A percentile compares a stretch with the other conserved stretches of the same genome.
Evolutionary conservation across 495 filamentous ascomycete species (phyloP).

Genomic region (Trichoderma gamsii): DNA sequence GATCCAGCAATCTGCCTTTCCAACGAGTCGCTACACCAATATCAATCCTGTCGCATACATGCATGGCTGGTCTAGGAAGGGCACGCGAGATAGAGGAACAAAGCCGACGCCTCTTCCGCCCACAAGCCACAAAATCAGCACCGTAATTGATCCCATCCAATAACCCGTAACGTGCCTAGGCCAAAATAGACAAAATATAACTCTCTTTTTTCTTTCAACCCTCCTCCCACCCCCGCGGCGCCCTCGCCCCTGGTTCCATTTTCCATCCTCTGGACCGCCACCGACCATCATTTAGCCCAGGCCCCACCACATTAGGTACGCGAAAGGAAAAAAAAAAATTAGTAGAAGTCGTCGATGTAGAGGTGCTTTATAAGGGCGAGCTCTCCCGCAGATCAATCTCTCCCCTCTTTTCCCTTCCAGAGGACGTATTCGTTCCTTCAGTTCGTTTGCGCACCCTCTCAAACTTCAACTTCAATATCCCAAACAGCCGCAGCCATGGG

Average conservation of each 20-base stretch:
- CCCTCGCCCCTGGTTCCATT: neutral
- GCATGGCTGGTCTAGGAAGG: too few relatives aligned
- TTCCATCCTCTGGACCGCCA: neutral
- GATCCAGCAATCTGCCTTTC: too few relatives aligned
- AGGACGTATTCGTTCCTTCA: constrained; percentile 5
- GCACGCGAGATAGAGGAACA: too few relatives aligned
- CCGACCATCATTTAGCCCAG: constrained; percentile 6
- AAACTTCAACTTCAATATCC: neutral
- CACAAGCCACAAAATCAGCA: too few relatives aligned
- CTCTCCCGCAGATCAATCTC: neutral
- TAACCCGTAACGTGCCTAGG: too few relatives aligned
- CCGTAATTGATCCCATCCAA: too few relatives aligned
- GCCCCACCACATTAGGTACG: neutral
- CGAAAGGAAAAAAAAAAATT: neutral
- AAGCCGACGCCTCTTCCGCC: too few relatives aligned
- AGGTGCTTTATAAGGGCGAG: neutral
- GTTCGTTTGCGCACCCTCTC: neutral
- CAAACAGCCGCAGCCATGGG: neutral
- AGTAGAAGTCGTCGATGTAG: neutral
- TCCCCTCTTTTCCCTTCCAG: neutral
- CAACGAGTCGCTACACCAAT: too few relatives aligned
- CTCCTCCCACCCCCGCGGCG: neutral
- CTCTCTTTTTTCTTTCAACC: too few relatives aligned
- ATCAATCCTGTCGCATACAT: too few relatives aligned
- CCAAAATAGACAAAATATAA: too few relatives aligned